Evolutionary conservation across 2,329 filamentous ascomycete species (phyloP), one percentile per base, ranked within the genome.

Genomic region (Biscogniauxia marginata): DNA sequence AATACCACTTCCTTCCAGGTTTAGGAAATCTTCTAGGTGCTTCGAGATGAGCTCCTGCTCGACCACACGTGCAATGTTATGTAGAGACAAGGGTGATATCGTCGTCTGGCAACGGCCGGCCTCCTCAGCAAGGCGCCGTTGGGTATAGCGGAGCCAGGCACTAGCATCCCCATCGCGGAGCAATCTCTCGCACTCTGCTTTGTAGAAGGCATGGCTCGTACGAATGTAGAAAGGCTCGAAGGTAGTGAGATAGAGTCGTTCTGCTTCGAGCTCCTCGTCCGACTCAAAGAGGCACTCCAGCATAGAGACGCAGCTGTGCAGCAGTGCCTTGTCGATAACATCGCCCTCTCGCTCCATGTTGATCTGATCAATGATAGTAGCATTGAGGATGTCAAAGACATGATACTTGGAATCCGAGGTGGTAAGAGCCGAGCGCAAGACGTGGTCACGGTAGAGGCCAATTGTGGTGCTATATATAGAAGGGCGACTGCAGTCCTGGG

Each of bases 271-370:
- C 68, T 96, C 92, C 3, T 86, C 82, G 55, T 92, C 84, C 0
- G 86, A 87, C 71, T 96, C 89, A 70, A 96, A 96, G 0, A 99
- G 79, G 7, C 85, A 85, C 69, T 96, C 93, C 5, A 99, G 81
- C 92, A 99, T 97, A 65, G 89, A 87, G 2, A 91, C 84, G 70
- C 91, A 93, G 51, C 90, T 88, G 63, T 91, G 89, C 64, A 98
- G 85, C 4, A 96, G 79, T 34, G 85, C 83, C 64, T 90, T 87
- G 71, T 98, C 90, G 58, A 98, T 93, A 13, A 91, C 84, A 65
- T 97, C 92, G 23, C 93, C 95, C 56, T 92, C 87, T 23, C 95
- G 83, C 72, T 98, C 95, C 86, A 97, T 92, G 59, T 89, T 85
- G 62, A 99, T 89, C 74, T 97, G 90, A 61, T 96, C 93, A 3